phyloP scores from a whole-genome alignment of 495 filamentous ascomycete species.

The Tuber umbilicatum region DNA sequence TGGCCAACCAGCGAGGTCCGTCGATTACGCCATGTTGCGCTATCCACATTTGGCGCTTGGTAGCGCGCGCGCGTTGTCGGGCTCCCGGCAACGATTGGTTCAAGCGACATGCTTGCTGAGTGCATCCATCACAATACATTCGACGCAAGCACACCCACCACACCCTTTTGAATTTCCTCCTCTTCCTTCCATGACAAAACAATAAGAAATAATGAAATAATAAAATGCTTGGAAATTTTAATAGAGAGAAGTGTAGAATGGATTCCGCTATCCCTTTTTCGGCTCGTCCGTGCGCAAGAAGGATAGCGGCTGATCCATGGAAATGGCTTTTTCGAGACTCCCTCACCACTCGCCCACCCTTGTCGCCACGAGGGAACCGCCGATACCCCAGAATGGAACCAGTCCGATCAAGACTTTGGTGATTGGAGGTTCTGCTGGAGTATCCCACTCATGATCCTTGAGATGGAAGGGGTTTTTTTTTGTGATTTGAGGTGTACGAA shows the following conservation, averaged over 20 bases:
- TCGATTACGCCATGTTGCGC: slow-evolving; percentile 37
- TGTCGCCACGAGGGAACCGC: slow-evolving; percentile 3
- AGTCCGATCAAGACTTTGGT: not conserved
- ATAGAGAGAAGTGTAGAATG: not conserved
- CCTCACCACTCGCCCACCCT: not conserved
- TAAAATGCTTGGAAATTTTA: no score
- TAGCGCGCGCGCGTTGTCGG: not conserved
- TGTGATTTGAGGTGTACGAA: not conserved
- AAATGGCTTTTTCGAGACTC: not conserved
- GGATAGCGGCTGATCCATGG: not conserved
- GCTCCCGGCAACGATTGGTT: not conserved
- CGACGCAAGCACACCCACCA: not conserved
- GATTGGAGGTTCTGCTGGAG: not conserved
- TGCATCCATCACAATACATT: not conserved
- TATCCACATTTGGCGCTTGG: slow-evolving; percentile 35
- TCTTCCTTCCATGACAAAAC: not conserved
- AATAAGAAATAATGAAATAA: not conserved
- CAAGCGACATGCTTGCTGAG: not conserved
- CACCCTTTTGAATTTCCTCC: not conserved
- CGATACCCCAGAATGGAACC: not conserved
- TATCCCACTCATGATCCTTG: not conserved
- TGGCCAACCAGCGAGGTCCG: slow-evolving; percentile 28
- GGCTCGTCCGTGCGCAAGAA: not conserved
- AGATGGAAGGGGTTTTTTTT: not conserved
- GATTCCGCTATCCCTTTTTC: not conserved